These are phyloP conservation scores for Picocystis sp. DNA, from an alignment of 163 green algal species.

Conservation along the genomic window DNA sequence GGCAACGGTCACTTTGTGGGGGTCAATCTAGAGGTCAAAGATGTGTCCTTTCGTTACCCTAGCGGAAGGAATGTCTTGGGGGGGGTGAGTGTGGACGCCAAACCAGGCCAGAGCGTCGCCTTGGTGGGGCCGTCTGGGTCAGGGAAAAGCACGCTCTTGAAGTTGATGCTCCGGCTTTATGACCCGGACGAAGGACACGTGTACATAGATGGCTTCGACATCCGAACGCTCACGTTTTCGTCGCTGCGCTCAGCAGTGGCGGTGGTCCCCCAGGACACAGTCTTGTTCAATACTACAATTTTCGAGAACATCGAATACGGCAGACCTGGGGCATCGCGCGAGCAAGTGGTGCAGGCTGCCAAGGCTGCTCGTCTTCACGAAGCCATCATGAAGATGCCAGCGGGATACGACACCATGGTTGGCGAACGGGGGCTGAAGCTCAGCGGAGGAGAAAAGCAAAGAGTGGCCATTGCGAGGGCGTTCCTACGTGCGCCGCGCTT, in stretches of 20 bases:
- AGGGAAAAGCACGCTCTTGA: conserved; percentile 21
- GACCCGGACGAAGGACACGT: too few species aligned
- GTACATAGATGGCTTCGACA: conserved; percentile 47
- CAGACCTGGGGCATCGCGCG: conserved; percentile 42
- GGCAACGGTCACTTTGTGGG: not conserved
- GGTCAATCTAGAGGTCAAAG: conserved; percentile 18
- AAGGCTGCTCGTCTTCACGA: conserved; percentile 32
- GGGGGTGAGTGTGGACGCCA: conserved; percentile 25
- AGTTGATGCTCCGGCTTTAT: too few species aligned
- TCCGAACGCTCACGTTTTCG: conserved; percentile 31
- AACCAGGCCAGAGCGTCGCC: conserved; percentile 43
- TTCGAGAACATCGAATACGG: conserved; percentile 73
- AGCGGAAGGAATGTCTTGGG: conserved; percentile 24
- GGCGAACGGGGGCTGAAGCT: conserved; percentile 82
- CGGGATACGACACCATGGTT: conserved; percentile 76
- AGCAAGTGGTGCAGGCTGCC: conserved; percentile 54
- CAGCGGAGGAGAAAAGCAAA: conserved; percentile 87
- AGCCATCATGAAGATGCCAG: conserved; percentile 40
- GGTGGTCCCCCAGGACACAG: conserved; percentile 73
- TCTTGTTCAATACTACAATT: conserved; percentile 65
- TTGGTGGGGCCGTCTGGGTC: conserved; percentile 34
- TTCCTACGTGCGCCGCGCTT: conserved; percentile 45
- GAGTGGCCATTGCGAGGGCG: conserved; percentile 66
- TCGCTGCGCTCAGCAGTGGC: conserved; percentile 54
- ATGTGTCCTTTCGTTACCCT: conserved; percentile 13